Base-by-base conservation (phyloP, 2,329 filamentous ascomycete species). In the Curvularia lunata region DNA sequence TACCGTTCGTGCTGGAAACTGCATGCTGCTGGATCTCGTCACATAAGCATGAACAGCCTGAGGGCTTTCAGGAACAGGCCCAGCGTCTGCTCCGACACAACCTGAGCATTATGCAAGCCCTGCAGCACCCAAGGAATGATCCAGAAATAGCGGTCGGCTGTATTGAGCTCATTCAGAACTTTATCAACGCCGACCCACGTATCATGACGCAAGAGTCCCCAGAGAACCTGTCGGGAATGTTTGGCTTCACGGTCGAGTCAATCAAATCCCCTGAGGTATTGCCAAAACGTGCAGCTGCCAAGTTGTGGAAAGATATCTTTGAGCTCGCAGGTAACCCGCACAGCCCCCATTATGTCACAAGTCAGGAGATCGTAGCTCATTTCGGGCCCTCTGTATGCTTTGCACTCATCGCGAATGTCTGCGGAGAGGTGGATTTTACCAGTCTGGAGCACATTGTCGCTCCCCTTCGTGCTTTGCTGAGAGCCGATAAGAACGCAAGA, bases 141-240 rank as follows among this genome's bases (percentile, higher is more conserved):
- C 84, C 86, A 0, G 90, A 92, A 62, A 81, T 94, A 10, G 82
- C 90, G 1, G 88, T 93, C 62, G 87, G 88, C 56, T 87, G 87
- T 48, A 88, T 94, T 48, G 89, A 92, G 53, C 88, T 94, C 57
- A 80, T 89, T 8, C 84, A 86, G 53, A 85, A 86, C 25, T 79
- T 92, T 50, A 78, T 91, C 59, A 81, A 81, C 9, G 86, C 84
- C 54, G 84, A 87, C 54, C 81, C 87, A 0, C 78, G 81, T n/a
- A 81, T 89, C 7, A 77, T 94, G 4, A 82, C 91, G 5, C 77
- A 86, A 8, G 83, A 88, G 50, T 81, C 86, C 4, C 74, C 82
- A 10, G 81, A 84, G 1, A 80, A 83, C 10, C 80, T 89, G 1
- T 86, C 89, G 57, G 86, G 83, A 65, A 84, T 92, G 59, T 89